These are phyloP conservation scores for Solanum appendiculatum DNA, from an alignment of 257 asterid species.

Conservation along the genomic window DNA sequence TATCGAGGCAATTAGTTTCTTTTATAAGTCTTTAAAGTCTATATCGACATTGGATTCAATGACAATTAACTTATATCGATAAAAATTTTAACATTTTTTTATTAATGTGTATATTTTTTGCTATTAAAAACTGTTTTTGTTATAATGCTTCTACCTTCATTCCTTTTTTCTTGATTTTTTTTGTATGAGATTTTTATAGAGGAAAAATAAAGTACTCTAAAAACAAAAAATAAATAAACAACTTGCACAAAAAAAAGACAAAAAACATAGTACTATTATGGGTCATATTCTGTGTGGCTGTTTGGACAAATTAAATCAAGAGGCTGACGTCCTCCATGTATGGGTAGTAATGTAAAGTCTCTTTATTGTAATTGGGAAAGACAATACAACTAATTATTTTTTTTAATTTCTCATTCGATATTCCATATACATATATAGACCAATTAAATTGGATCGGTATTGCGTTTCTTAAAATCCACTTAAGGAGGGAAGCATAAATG, in stretches of 20 bases:
- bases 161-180: neutral
- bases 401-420: neutral
- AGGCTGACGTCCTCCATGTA: neutral
- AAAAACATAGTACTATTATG: neutral
- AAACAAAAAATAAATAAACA: neutral
- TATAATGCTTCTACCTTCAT: too few relatives aligned
- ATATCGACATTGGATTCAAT: too few relatives aligned
- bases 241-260: neutral
- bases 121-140: too few relatives aligned
- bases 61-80: too few relatives aligned
- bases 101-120: too few relatives aligned
- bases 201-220: neutral
- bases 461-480: neutral
- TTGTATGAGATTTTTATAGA: neutral
- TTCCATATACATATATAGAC: fast-evolving
- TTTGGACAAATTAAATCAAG: neutral
- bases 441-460: neutral
- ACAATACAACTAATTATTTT: neutral
- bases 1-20: too few relatives aligned
- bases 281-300: neutral
- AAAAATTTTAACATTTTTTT: too few relatives aligned
- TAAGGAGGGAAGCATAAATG: neutral
- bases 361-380: neutral
- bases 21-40: too few relatives aligned
- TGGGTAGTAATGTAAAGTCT: neutral